Evolutionary conservation across 129 eudicot genomes (phyloP).

Genomic region (Helichrysum umbraculigerum): DNA sequence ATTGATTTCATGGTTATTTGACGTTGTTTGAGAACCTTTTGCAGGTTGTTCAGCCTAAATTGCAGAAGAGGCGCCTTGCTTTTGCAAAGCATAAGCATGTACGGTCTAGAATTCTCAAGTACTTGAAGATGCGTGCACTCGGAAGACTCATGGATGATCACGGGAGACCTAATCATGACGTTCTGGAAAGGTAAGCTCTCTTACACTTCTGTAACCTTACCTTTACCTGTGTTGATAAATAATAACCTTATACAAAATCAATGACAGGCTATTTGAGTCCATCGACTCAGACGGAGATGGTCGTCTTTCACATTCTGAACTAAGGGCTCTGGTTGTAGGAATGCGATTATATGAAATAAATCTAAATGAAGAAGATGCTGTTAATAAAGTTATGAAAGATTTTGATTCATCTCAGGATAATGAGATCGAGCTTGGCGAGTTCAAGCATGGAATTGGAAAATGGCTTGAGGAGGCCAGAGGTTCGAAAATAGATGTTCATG

Average conservation of each 20-base stretch:
- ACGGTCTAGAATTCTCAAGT: conserved; percentile 56
- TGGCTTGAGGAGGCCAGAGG: conserved; percentile 68
- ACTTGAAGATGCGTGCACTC: conserved; percentile 49
- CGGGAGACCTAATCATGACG: conserved; percentile 57
- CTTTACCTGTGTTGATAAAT: background rate
- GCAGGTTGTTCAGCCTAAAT: conserved; percentile 80
- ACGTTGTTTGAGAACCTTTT: too few species aligned
- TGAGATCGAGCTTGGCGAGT: conserved; percentile 41
- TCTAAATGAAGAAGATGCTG: conserved; percentile 60
- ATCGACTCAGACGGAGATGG: conserved; percentile 52
- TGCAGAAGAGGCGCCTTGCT: conserved; percentile 67
- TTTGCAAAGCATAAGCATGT: conserved; percentile 81
- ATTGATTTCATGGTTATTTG: too few species aligned
- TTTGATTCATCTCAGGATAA: conserved; percentile 59
- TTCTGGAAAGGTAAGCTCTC: conserved; percentile 48
- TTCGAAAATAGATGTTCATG: conserved; percentile 21
- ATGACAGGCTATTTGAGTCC: conserved; percentile 57
- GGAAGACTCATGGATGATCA: conserved; percentile 57
- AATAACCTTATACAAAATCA: conserved; percentile 2
- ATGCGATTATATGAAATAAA: conserved; percentile 61
- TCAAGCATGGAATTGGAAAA: conserved; percentile 45
- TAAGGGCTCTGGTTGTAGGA: conserved; percentile 72
- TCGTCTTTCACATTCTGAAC: conserved; percentile 51
- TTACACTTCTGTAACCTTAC: background rate
- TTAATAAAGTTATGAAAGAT: conserved; percentile 66